phyloP scores from a whole-genome alignment of 371 early-diverging fungal genomes.

The Mucor irregularis region DNA sequence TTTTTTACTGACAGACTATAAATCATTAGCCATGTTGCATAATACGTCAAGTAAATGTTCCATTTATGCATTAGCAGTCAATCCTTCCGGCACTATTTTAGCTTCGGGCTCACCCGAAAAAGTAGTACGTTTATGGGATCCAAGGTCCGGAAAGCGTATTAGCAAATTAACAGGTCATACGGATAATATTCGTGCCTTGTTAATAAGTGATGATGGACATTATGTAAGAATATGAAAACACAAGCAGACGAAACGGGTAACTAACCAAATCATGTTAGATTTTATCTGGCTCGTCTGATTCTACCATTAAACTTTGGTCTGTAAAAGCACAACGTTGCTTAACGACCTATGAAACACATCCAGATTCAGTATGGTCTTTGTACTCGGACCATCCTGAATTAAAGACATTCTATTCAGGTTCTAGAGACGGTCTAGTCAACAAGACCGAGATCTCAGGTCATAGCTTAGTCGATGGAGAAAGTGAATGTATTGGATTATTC shows the following conservation, averaged over 20 bases:
- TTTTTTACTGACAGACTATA: background rate
- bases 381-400: constrained; percentile 83
- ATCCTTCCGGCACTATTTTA: constrained; percentile 67
- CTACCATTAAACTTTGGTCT: constrained; percentile 93
- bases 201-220: constrained; percentile 87
- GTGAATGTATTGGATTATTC: constrained; percentile 83
- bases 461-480: constrained; percentile 45
- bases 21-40: constrained; percentile 39
- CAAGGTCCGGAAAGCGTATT: constrained; percentile 69
- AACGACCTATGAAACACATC: constrained; percentile 81
- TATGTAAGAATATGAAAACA: constrained; percentile 64
- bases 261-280: too few relatives aligned
- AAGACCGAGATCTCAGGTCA: constrained; percentile 61
- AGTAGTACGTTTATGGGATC: constrained; percentile 90
- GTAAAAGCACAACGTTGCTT: constrained; percentile 83
- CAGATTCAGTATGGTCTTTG: constrained; percentile 92
- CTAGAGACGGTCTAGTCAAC: constrained; percentile 88
- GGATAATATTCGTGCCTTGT: constrained; percentile 87
- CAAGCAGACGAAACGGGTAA: too few relatives aligned
- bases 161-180: constrained; percentile 89
- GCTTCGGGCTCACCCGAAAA: constrained; percentile 91
- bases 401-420: constrained; percentile 89
- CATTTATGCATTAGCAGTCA: constrained; percentile 77
- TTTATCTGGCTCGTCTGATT: constrained; percentile 90
- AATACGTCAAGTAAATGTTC: constrained; percentile 65